phyloP scores from a whole-genome alignment of 305 asterid genomes.

The Rubia tinctorum region DNA sequence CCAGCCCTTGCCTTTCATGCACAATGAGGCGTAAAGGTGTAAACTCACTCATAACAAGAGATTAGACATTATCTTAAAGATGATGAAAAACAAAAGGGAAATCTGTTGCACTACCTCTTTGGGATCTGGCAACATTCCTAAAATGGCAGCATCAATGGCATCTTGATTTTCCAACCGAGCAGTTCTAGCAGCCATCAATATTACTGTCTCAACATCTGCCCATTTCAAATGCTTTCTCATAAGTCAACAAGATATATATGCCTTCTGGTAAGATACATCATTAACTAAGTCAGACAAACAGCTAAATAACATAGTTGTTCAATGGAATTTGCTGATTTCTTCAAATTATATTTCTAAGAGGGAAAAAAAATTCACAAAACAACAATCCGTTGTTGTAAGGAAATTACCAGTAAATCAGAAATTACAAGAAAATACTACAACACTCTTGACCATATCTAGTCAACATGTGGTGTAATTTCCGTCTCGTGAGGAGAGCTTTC shows the following conservation, averaged over 20 bases:
- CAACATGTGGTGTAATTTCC: too few species aligned
- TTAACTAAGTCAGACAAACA: neutral
- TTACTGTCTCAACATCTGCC: conserved; percentile 62
- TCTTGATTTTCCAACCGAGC: conserved; percentile 87
- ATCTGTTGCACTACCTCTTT: conserved; percentile 48
- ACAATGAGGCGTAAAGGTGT: neutral
- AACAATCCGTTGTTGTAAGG: too few species aligned
- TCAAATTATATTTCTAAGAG: neutral
- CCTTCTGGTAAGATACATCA: neutral
- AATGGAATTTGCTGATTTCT: neutral
- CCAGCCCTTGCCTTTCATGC: conserved; percentile 49
- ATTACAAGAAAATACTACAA: too few species aligned
- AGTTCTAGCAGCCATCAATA: conserved; percentile 81
- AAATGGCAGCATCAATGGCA: conserved; percentile 84
- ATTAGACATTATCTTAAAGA: neutral
- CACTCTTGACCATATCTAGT: too few species aligned
- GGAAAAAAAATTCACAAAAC: neutral
- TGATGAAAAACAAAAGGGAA: neutral
- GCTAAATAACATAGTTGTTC: neutral
- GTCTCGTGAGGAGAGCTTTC: too few species aligned
- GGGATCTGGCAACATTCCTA: conserved; percentile 76
- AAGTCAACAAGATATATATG: conserved; percentile 2
- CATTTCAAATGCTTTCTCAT: conserved; percentile 32
- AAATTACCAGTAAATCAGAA: too few species aligned
- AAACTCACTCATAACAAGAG: neutral